Evolutionary conservation across 1,139 yeast genomes (phyloP).

Genomic region (Lodderomyces theae): DNA sequence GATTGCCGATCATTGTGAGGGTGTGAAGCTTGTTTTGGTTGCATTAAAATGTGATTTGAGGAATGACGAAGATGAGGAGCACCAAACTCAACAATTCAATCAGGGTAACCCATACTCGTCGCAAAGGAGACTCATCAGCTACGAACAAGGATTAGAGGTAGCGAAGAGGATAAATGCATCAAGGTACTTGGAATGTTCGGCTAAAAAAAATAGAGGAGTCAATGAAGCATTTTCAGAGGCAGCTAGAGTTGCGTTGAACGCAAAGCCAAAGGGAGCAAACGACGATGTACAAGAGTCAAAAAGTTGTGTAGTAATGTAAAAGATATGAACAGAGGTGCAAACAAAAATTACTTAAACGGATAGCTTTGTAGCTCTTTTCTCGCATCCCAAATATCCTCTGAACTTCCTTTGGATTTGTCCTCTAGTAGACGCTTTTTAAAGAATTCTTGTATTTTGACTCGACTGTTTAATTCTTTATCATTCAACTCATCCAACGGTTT

Average conservation of each 20-base stretch:
- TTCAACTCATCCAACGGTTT: slow-evolving; percentile 36
- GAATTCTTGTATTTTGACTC: slow-evolving; percentile 62
- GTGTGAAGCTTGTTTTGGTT: slow-evolving; percentile 88
- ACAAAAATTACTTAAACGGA: slow-evolving; percentile 20
- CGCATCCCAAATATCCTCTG: slow-evolving; percentile 80
- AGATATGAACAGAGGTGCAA: background rate
- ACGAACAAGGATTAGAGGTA: slow-evolving; percentile 45
- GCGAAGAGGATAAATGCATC: slow-evolving; percentile 84
- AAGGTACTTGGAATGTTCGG: slow-evolving; percentile 88
- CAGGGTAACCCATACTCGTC: slow-evolving; percentile 32
- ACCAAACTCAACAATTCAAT: slow-evolving; percentile 24
- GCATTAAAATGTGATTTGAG: slow-evolving; percentile 94
- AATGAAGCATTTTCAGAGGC: slow-evolving; percentile 97
- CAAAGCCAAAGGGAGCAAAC: slow-evolving; percentile 76
- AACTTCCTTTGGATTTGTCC: slow-evolving; percentile 62
- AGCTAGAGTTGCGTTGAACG: slow-evolving; percentile 90
- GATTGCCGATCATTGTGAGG: slow-evolving; percentile 94
- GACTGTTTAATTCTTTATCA: slow-evolving; percentile 46
- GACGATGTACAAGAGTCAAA: slow-evolving; percentile 47
- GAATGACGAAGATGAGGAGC: slow-evolving; percentile 38
- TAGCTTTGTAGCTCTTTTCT: slow-evolving; percentile 32
- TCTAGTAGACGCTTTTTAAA: slow-evolving; percentile 62
- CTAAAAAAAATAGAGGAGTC: slow-evolving; percentile 89
- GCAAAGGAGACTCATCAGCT: slow-evolving; percentile 52
- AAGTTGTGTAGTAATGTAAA: slow-evolving; percentile 40